A percentile compares a stretch with the other conserved stretches of the same genome.
Conservation (phyloP, 768 basidiomycete genomes). For the Leucocoprinus birnbaumii region DNA sequence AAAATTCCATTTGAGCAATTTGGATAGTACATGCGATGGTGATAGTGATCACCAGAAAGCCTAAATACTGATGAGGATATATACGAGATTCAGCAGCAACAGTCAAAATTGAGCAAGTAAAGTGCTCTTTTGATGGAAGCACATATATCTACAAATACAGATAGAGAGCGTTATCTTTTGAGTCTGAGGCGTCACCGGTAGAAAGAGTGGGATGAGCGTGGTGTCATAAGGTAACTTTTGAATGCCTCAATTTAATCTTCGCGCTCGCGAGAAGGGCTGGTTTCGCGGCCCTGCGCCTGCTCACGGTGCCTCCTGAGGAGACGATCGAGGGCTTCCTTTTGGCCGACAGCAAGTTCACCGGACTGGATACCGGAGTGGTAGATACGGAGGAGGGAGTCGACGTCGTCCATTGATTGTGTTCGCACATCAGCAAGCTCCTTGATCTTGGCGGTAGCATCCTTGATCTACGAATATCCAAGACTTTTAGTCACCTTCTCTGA, state of each 20-base stretch:
- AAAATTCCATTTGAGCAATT: background rate
- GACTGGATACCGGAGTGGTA: constrained; percentile 94
- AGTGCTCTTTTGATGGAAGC: constrained; percentile 3
- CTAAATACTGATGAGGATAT: constrained; percentile 2
- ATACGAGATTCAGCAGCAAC: background rate
- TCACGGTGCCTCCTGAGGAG: constrained; percentile 76
- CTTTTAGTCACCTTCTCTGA: constrained; percentile 3
- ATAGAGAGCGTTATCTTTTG: background rate
- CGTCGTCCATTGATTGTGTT: constrained; percentile 99
- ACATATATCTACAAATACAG: constrained; percentile 2
- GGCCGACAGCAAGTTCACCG: constrained; percentile 91
- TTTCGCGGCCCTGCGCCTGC: constrained; percentile 23
- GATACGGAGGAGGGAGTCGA: constrained; percentile 92
- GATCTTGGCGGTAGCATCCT: constrained; percentile 98
- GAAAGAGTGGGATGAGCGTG: background rate
- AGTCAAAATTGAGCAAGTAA: background rate
- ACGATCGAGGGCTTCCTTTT: constrained; percentile 86
- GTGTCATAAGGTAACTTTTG: background rate
- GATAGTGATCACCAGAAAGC: background rate
- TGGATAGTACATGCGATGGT: background rate
- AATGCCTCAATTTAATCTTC: constrained; percentile 14
- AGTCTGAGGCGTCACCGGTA: background rate
- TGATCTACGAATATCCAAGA: constrained; percentile 51
- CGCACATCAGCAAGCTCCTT: constrained; percentile 98
- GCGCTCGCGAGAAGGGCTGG: constrained; percentile 22